Conservation (phyloP, 2,329 filamentous ascomycete species). For the Verruconis gallopava region DNA sequence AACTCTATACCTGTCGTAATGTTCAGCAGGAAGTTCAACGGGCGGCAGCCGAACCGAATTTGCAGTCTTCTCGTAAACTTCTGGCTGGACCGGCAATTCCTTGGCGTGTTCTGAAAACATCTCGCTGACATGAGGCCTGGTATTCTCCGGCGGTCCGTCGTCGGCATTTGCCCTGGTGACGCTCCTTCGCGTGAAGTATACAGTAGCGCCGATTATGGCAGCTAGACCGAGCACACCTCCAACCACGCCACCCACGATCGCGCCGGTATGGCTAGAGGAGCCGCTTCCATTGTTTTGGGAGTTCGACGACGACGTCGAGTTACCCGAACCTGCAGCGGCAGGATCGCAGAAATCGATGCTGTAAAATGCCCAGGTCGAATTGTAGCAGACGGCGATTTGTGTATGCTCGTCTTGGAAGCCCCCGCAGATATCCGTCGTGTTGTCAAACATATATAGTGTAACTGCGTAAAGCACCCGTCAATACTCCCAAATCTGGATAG, state of each 20-base stretch:
- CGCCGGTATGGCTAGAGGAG: background rate
- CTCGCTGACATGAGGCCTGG: too few relatives aligned
- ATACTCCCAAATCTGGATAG: too few relatives aligned
- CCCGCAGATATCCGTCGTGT: too few relatives aligned
- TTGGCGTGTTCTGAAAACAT: background rate
- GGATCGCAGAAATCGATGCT: conserved; percentile 17
- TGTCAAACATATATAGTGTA: too few relatives aligned
- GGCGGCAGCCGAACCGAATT: background rate
- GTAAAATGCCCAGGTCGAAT: conserved; percentile 19
- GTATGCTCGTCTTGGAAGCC: too few relatives aligned
- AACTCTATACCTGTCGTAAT: background rate
- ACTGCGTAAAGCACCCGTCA: too few relatives aligned
- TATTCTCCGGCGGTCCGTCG: background rate
- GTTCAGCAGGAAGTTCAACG: background rate
- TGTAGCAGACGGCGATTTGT: conserved; percentile 18
- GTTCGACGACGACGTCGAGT: background rate
- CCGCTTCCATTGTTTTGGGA: background rate
- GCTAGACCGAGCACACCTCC: conserved; percentile 1
- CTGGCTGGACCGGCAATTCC: background rate
- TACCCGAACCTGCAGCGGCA: background rate
- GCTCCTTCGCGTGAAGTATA: background rate
- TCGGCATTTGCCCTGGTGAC: background rate
- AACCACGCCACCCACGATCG: conserved; percentile 2
- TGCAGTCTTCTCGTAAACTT: background rate
- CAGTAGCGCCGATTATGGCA: background rate